These are phyloP conservation scores for Phialemoniopsis sp. DNA, from an alignment of 2,329 filamentous ascomycete genomes.

Conservation along the genomic window DNA sequence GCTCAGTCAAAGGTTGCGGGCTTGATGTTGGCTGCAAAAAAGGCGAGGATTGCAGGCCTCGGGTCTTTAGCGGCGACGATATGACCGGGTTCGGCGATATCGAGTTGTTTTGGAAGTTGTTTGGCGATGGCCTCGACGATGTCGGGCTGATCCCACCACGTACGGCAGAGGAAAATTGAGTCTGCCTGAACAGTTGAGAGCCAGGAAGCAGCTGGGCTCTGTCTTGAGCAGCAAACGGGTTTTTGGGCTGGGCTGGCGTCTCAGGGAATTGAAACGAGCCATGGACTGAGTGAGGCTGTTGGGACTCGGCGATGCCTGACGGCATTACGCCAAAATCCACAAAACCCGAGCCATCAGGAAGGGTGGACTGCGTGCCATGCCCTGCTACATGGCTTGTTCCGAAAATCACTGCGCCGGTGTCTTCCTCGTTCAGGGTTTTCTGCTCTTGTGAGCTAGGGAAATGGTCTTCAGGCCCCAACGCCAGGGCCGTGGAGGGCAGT, in stretches of 20 bases:
- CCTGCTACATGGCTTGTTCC: conserved; percentile 27
- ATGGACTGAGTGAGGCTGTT: too few species aligned
- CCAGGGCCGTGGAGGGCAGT: conserved; percentile 20
- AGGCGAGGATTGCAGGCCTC: conserved; percentile 40
- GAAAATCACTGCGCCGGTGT: conserved; percentile 47
- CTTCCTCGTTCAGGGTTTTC: conserved; percentile 37
- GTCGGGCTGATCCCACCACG: conserved; percentile 47
- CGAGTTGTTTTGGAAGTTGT: conserved; percentile 33
- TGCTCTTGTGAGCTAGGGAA: conserved; percentile 16
- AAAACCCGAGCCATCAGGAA: not conserved
- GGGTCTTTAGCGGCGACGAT: conserved; percentile 46
- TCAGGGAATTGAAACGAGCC: conserved; percentile 26
- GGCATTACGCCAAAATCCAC: not conserved
- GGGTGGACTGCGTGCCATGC: conserved; percentile 28
- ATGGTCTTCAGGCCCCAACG: conserved; percentile 18
- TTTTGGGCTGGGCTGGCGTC: conserved; percentile 44
- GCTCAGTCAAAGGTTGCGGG: conserved; percentile 19
- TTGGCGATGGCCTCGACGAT: conserved; percentile 53
- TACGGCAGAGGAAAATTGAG: conserved; percentile 48
- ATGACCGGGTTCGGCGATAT: conserved; percentile 39
- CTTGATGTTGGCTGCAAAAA: conserved; percentile 33
- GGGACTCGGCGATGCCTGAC: too few species aligned
- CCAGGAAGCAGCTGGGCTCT: conserved; percentile 27
- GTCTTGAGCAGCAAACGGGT: conserved; percentile 39
- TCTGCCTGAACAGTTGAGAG: conserved; percentile 52